Evolutionary conservation across 2,329 filamentous ascomycete species (phyloP).

Genomic region (Pezizomycotina sp.): DNA sequence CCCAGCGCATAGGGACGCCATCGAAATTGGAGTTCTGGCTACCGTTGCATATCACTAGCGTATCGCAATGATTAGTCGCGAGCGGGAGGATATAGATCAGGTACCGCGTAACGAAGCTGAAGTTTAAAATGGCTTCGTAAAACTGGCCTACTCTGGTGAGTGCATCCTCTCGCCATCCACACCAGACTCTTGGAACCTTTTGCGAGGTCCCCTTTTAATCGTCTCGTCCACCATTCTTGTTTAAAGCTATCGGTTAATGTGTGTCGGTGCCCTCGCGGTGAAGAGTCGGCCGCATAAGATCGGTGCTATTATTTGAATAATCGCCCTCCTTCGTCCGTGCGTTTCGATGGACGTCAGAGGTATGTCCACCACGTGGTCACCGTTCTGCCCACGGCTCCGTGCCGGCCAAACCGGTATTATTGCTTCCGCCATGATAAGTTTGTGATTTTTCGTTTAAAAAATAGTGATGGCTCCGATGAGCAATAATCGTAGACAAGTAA

Average conservation of each 20-base stretch:
- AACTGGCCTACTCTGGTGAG: constrained; percentile 50
- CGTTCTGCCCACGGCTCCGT: too few relatives aligned
- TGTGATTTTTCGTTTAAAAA: too few relatives aligned
- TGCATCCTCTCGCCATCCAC: constrained; percentile 35
- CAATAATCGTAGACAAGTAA: too few relatives aligned
- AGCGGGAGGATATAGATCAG: constrained; percentile 51
- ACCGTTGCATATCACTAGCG: constrained; percentile 33
- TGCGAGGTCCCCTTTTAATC: constrained; percentile 7
- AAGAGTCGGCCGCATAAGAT: constrained; percentile 9
- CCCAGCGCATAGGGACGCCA: constrained; percentile 36
- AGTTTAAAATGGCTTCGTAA: constrained; percentile 47
- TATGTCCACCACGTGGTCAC: constrained; percentile 32
- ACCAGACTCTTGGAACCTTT: constrained; percentile 3
- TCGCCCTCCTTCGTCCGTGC: constrained; percentile 11
- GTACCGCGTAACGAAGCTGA: constrained; percentile 49
- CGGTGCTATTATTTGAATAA: constrained; percentile 7
- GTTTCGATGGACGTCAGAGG: constrained; percentile 39
- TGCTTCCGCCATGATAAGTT: too few relatives aligned
- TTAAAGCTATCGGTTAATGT: constrained; percentile 8
- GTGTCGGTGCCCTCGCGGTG: constrained; percentile 8
- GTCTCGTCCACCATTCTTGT: constrained; percentile 10
- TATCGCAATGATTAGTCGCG: constrained; percentile 42
- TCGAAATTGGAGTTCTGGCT: constrained; percentile 25
- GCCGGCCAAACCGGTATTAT: too few relatives aligned
- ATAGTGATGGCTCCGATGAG: too few relatives aligned